These are phyloP conservation scores for Ophiocordyceps camponoti-floridani DNA, from an alignment of 2,329 filamentous ascomycete species.

Conservation along the genomic window DNA sequence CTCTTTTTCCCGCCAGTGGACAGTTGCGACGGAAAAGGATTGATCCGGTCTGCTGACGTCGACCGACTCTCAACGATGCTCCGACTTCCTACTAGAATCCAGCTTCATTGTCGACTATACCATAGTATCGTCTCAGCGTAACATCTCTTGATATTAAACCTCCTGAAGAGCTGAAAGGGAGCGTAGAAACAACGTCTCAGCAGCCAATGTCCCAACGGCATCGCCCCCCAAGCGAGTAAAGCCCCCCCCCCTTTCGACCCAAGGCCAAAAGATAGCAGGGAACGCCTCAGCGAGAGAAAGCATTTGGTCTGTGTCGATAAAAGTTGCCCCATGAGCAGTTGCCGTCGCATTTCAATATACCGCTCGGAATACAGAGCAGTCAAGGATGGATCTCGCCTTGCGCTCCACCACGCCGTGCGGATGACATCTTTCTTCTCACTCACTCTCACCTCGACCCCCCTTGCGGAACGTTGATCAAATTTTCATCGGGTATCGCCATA, in stretches of 20 bases:
- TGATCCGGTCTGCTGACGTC: no score
- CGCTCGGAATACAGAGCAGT: constrained; percentile 61
- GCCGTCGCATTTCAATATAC: constrained; percentile 32
- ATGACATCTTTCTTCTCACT: constrained; percentile 6
- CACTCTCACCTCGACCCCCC: neutral
- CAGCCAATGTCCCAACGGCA: constrained; percentile 21
- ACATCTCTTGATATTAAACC: no score
- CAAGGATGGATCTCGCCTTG: constrained; percentile 61
- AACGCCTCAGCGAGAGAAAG: constrained; percentile 12
- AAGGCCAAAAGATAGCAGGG: constrained; percentile 18
- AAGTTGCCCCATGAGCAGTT: constrained; percentile 11
- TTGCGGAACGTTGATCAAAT: neutral
- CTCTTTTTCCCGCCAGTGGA: constrained; percentile 2
- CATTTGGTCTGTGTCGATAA: constrained; percentile 11
- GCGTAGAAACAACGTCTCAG: neutral
- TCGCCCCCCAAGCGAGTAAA: constrained; percentile 16
- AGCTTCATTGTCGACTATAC: no score
- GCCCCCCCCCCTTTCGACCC: constrained; percentile 9
- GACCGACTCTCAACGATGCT: no score
- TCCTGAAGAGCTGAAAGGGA: no score
- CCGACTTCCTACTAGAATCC: no score
- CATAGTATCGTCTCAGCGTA: no score
- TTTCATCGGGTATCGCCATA: constrained; percentile 4
- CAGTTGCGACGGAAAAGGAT: neutral
- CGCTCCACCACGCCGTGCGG: constrained; percentile 60